These are phyloP conservation scores for Elsinoe necatrix DNA, from an alignment of 2,329 filamentous ascomycete genomes.

Conservation along the genomic window DNA sequence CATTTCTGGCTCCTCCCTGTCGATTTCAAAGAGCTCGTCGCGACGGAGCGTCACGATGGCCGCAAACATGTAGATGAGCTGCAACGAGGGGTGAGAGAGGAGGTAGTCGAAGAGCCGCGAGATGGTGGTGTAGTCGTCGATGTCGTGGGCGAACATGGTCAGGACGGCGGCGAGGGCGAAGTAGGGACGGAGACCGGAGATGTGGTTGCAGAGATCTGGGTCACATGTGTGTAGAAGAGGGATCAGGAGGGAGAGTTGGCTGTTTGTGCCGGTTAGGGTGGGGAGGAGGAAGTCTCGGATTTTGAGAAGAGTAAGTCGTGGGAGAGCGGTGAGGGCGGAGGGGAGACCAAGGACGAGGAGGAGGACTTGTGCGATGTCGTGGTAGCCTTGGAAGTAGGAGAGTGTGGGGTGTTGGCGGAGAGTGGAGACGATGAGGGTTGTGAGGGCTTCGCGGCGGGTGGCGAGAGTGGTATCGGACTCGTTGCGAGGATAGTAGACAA, in stretches of 20 bases:
- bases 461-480: constrained; percentile 61
- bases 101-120: constrained; percentile 87
- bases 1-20: constrained; percentile 79
- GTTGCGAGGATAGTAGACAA: constrained; percentile 86
- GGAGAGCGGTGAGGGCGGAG: constrained; percentile 54
- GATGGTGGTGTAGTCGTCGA: constrained; percentile 82
- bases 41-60: constrained; percentile 71
- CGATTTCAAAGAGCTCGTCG: constrained; percentile 77
- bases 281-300: constrained; percentile 98
- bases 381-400: constrained; percentile 96
- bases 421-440: constrained; percentile 68
- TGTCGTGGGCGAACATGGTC: constrained; percentile 94
- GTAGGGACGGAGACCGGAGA: constrained; percentile 57
- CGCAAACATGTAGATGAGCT: constrained; percentile 85
- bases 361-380: constrained; percentile 95
- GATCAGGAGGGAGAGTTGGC: constrained; percentile 80
- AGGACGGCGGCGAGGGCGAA: constrained; percentile 90
- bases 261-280: constrained; percentile 67
- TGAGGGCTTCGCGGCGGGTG: constrained; percentile 66
- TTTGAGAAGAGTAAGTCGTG: constrained; percentile 76
- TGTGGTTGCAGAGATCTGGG: constrained; percentile 59
- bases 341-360: constrained; percentile 68
- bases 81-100: constrained; percentile 76
- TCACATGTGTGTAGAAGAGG: constrained; percentile 69
- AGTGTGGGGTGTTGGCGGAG: constrained; percentile 74